Evolutionary conservation across 2,329 filamentous ascomycete genomes (phyloP).

Genomic region (Aspergillus cejpii): DNA sequence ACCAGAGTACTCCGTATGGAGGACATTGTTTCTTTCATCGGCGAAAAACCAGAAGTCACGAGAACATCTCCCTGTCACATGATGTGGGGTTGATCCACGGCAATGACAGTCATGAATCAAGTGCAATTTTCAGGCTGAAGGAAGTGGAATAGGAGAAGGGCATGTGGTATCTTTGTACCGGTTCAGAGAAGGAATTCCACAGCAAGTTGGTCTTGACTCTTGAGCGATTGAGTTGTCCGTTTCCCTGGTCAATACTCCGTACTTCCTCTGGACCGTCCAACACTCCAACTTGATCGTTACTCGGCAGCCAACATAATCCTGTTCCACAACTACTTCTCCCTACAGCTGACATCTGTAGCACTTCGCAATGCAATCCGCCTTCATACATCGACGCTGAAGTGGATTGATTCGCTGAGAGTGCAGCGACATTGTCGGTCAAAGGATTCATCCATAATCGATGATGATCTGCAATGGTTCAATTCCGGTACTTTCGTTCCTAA

Average conservation of each 20-base stretch:
- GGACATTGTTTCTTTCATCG: too few relatives aligned
- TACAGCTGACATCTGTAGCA: too few relatives aligned
- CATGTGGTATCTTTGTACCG: background rate
- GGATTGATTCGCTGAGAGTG: background rate
- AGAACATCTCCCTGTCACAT: conserved; percentile 19
- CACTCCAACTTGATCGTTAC: too few relatives aligned
- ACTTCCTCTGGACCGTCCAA: too few relatives aligned
- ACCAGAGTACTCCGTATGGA: too few relatives aligned
- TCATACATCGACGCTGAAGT: background rate
- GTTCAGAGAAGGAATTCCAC: background rate
- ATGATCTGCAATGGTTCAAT: background rate
- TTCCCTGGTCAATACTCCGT: too few relatives aligned
- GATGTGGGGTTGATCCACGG: conserved; percentile 17
- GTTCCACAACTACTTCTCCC: too few relatives aligned
- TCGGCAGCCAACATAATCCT: too few relatives aligned
- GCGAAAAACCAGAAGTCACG: conserved; percentile 16
- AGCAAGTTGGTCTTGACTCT: background rate
- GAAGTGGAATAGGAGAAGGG: background rate
- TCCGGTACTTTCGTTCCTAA: background rate
- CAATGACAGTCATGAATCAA: conserved; percentile 3
- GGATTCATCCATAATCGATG: background rate
- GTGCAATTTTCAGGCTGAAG: background rate
- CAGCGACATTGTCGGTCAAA: background rate
- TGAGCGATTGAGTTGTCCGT: too few relatives aligned
- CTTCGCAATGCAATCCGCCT: too few relatives aligned